Conservation (phyloP, 1,139 yeast species). For the Blastobotrys illinoisensis region DNA sequence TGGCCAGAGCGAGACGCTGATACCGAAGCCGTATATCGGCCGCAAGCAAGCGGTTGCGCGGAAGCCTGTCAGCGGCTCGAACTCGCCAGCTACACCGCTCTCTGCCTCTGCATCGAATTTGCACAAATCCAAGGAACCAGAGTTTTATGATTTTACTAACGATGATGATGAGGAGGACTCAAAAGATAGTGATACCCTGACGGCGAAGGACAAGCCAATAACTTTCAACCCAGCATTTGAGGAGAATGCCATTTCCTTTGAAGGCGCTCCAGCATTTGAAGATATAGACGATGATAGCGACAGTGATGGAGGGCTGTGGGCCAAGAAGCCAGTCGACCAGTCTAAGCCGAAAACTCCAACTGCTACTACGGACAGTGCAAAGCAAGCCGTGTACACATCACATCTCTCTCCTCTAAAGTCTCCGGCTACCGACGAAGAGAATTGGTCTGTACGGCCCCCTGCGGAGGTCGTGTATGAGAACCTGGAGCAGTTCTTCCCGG, state of each 20-base stretch:
- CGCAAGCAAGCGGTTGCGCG: slow-evolving; percentile 21
- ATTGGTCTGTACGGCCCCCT: slow-evolving; percentile 77
- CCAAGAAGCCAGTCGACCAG: slow-evolving; percentile 40
- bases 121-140: not conserved
- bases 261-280: slow-evolving; percentile 58
- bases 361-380: not conserved
- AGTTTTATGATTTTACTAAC: not conserved
- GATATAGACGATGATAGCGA: slow-evolving; percentile 40
- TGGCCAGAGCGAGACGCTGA: slow-evolving; percentile 25
- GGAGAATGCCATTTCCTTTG: slow-evolving; percentile 67
- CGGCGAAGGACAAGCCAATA: not conserved
- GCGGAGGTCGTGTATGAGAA: slow-evolving; percentile 90
- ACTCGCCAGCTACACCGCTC: slow-evolving; percentile 10
- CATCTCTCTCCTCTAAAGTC: slow-evolving; percentile 17
- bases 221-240: slow-evolving; percentile 46
- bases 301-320: slow-evolving; percentile 57
- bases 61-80: slow-evolving; percentile 20
- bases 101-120: not conserved
- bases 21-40: slow-evolving; percentile 26
- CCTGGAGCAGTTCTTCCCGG: slow-evolving; percentile 86
- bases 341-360: not conserved
- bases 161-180: not conserved
- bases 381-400: slow-evolving; percentile 15
- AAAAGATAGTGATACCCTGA: not conserved
- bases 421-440: slow-evolving; percentile 19